phyloP scores from a whole-genome alignment of 495 filamentous ascomycete genomes.

The Penicillium samsonianum region DNA sequence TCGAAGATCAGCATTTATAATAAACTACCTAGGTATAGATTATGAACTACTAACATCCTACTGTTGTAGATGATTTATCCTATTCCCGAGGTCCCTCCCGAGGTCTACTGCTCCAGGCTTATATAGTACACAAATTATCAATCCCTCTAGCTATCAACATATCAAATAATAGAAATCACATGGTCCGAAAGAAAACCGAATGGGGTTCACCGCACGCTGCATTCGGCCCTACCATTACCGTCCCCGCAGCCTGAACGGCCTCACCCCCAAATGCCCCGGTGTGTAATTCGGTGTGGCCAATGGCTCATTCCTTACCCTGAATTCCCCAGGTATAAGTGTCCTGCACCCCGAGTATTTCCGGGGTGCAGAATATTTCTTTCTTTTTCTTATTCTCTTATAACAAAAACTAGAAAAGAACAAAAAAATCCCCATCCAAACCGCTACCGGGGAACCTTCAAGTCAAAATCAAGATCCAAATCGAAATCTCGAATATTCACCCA shows the following conservation, averaged over 20 bases:
- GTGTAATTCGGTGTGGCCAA: constrained; percentile 16
- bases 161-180: constrained; percentile 2
- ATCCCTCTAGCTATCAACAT: not conserved
- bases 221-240: constrained; percentile 31
- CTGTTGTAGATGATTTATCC: not conserved
- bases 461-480: constrained; percentile 6
- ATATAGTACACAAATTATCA: not conserved
- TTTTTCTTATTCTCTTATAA: not conserved
- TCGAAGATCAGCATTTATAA: too few relatives aligned
- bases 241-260: constrained; percentile 36
- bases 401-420: not conserved
- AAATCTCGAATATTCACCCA: constrained; percentile 9
- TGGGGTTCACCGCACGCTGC: constrained; percentile 47
- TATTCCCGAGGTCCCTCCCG: too few relatives aligned
- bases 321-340: constrained; percentile 19
- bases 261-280: constrained; percentile 31
- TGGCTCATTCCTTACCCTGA: constrained; percentile 30
- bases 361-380: constrained; percentile 5
- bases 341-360: constrained; percentile 11
- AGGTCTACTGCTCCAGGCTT: not conserved
- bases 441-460: not conserved
- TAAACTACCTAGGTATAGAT: too few relatives aligned
- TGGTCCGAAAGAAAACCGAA: constrained; percentile 13
- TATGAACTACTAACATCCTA: not conserved
- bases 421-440: not conserved